Percentiles rank a stretch among this genome's conserved stretches.
These are phyloP conservation scores for Gossypium thurberi DNA, from an alignment of 345 rosid genomes.

Conservation along the genomic window DNA sequence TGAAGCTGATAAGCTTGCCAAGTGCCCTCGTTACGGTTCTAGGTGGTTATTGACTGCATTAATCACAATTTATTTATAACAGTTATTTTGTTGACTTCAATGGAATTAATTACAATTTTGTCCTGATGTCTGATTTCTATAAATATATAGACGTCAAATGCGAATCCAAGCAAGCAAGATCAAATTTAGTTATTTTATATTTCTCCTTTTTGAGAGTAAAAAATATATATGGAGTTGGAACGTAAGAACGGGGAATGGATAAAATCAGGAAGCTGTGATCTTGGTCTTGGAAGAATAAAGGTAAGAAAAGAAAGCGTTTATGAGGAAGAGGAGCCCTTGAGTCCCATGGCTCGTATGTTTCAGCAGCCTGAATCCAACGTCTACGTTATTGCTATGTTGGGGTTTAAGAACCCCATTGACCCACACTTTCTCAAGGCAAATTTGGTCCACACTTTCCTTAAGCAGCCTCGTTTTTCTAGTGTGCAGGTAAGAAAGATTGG, in stretches of 20 bases:
- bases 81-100: too few relatives aligned
- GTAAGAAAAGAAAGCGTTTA: not conserved
- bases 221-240: not conserved
- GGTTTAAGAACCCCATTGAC: slow-evolving; percentile 13
- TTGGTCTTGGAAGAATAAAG: not conserved
- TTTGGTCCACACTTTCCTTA: not conserved
- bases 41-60: too few relatives aligned
- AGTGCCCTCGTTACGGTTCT: too few relatives aligned
- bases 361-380: slow-evolving; percentile 32
- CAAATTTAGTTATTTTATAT: too few relatives aligned
- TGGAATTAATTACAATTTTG: too few relatives aligned
- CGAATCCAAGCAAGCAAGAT: not conserved
- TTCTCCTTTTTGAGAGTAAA: not conserved
- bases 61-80: too few relatives aligned
- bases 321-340: slow-evolving; percentile 20
- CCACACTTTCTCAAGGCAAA: not conserved
- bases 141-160: not conserved
- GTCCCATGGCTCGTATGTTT: slow-evolving; percentile 39
- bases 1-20: too few relatives aligned
- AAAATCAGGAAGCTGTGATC: not conserved
- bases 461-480: slow-evolving; percentile 19
- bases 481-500: slow-evolving; percentile 23
- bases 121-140: too few relatives aligned
- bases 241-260: not conserved
- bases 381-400: slow-evolving; percentile 22